Base-by-base conservation (phyloP, 75 land plant genomes). In the Pinus albicaulis region DNA sequence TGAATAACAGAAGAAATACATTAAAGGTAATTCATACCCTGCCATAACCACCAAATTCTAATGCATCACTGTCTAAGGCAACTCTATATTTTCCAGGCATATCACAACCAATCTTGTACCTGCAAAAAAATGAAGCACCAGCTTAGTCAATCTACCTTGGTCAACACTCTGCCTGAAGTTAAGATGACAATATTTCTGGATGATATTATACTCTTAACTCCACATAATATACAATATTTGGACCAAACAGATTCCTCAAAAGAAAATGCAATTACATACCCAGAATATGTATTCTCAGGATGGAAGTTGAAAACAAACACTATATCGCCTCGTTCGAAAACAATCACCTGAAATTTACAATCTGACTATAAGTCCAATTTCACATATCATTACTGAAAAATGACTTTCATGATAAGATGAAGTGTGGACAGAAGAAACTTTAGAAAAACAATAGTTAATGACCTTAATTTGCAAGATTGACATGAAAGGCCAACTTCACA, bases 231-330 rank as follows among this genome's bases (percentile, higher is more conserved):
- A 41, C 31, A 68, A 20, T n/a, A 17, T 68, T 41, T 3, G 10
- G 14, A 8, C 36, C 7, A 68, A 16, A 14, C 19, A 13, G n/a
- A 41, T 36, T 20, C 13, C 11, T 4, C 3, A 41, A 68, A 20
- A 44, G 22, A 66, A 36, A 38, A 68, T 6, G 13, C 52, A 68
- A 22, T 55, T 1, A 48, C 77, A 56, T 94, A 97, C 99, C 99
- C 98, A 17, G 86, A 88, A 82, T 92, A 92, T 68, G 98, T 90
- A 17, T 88, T 92, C n/a, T 68, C 77, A 41, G 95, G 92, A 78
- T 97, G 99, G 80, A 97, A 97, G 74, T 97, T 97, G 86, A 97
- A 97, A 16, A 97, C 92, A 80, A 97, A 97, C 58, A 97, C 99
- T 77, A 97, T 77, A 55, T 88, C 93, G 76, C 93, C 99, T 74